Conservation (phyloP, 257 asterid genomes). For the Nicotiana tomentosiformis region DNA sequence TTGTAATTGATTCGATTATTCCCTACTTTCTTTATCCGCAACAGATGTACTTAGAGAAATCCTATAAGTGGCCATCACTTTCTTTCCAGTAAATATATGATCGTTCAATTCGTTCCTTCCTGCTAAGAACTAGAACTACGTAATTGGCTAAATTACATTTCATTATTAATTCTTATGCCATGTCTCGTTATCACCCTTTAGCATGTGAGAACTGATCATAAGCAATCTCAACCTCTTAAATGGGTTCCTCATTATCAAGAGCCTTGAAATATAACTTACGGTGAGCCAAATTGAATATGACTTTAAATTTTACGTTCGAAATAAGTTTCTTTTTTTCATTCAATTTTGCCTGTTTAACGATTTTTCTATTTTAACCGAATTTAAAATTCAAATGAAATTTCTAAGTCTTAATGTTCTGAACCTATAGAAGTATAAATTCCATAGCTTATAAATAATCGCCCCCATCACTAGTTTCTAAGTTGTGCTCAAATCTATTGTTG, state of each 20-base stretch:
- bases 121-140: not conserved
- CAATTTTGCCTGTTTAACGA: no score
- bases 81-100: not conserved
- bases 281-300: not conserved
- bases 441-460: no score
- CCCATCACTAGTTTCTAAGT: no score
- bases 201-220: not conserved
- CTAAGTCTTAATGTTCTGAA: no score
- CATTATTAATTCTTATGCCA: not conserved
- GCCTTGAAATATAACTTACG: not conserved
- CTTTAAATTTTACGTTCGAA: no score
- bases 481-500: no score
- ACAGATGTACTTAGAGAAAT: not conserved
- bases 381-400: no score
- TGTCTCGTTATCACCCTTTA: not conserved
- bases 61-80: not conserved
- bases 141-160: not conserved
- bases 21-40: not conserved
- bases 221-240: not conserved
- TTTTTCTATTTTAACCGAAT: no score
- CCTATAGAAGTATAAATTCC: no score
- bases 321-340: no score
- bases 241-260: not conserved
- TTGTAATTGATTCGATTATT: not conserved
- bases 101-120: not conserved